Percentiles rank a stretch among this genome's conserved stretches.
Conservation (phyloP, 2,329 filamentous ascomycete genomes). For the Aspergillus amoenus region DNA sequence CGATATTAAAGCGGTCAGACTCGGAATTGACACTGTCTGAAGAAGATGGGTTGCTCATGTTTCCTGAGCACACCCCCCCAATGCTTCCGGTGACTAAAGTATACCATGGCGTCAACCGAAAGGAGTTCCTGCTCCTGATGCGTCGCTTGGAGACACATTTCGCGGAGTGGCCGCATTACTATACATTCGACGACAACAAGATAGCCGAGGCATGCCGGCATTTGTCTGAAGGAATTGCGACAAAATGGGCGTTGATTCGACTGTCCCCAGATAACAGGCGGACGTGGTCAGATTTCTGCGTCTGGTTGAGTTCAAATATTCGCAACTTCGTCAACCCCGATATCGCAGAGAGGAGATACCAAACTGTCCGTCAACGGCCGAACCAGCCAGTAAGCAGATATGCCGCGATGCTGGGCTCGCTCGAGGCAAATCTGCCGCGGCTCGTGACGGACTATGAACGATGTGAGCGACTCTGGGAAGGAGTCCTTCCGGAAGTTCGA, state of each 20-base stretch:
- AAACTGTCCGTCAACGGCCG: not conserved
- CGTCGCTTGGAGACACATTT: not conserved
- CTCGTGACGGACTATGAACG: not conserved
- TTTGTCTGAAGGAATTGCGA: not conserved
- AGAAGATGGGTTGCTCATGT: not conserved
- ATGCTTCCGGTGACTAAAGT: not conserved
- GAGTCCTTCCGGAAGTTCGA: not conserved
- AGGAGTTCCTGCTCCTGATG: conserved; percentile 3
- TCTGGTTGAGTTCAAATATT: conserved; percentile 1
- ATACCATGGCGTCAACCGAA: not conserved
- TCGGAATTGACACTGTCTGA: not conserved
- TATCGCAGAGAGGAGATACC: conserved; percentile 3
- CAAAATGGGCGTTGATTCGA: not conserved
- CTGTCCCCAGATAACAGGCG: not conserved
- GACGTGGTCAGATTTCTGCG: not conserved
- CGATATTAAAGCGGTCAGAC: not conserved
- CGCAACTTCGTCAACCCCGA: not conserved
- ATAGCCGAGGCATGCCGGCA: not conserved
- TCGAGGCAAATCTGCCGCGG: not conserved
- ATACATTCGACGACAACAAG: not conserved
- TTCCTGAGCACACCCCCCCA: not conserved
- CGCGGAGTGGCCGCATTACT: not conserved
- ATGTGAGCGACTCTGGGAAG: not conserved
- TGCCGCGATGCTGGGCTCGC: not conserved
- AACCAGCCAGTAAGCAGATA: not conserved